A percentile compares a stretch with the other conserved stretches of the same genome.
Conservation (phyloP, 495 filamentous ascomycete genomes). For the Tuber indicum region DNA sequence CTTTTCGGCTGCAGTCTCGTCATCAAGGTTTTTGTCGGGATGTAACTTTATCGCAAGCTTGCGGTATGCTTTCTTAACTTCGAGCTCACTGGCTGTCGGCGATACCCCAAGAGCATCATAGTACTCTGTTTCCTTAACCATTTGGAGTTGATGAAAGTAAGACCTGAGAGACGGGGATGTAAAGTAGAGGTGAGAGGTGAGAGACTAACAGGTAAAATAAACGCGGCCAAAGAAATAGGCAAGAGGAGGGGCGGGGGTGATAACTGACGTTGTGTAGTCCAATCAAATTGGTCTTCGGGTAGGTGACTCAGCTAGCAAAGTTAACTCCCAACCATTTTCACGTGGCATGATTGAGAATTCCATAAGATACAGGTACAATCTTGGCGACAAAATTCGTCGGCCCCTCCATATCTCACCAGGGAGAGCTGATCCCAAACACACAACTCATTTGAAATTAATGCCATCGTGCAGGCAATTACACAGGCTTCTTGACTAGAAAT, state of each 20-base stretch:
- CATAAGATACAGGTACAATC: background rate
- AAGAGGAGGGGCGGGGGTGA: conserved; percentile 32
- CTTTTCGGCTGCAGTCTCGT: conserved; percentile 83
- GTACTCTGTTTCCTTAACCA: conserved; percentile 80
- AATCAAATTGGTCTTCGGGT: background rate
- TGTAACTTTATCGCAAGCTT: conserved; percentile 79
- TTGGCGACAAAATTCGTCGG: no score
- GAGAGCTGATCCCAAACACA: no score
- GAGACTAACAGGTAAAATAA: background rate
- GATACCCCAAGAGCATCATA: conserved; percentile 88
- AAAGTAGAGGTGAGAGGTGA: background rate
- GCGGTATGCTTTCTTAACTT: conserved; percentile 99
- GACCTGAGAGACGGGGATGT: background rate
- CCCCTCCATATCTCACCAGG: no score
- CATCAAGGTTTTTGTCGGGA: conserved; percentile 94
- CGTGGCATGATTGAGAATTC: background rate
- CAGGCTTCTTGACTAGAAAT: no score
- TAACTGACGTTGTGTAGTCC: conserved; percentile 26
- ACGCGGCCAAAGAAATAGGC: background rate
- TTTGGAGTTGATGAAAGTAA: conserved; percentile 39
- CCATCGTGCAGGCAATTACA: no score
- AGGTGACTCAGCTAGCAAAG: background rate
- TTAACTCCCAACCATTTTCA: background rate
- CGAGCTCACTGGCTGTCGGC: conserved; percentile 82
- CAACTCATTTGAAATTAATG: no score